Conservation (phyloP, 2,329 filamentous ascomycete species). For the Cladosporium oxysporum region DNA sequence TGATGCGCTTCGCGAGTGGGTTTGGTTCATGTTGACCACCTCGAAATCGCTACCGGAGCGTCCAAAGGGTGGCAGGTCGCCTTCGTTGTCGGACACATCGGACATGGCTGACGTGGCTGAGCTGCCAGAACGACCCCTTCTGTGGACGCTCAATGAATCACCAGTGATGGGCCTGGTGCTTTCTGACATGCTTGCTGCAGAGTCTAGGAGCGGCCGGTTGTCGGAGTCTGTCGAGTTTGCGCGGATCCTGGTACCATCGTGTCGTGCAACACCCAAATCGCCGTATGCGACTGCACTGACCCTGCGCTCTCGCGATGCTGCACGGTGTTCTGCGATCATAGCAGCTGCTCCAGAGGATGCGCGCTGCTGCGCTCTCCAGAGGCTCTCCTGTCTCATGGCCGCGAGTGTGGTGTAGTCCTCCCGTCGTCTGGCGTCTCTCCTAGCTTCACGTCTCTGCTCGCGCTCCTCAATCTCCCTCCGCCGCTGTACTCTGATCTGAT, state of each 20-base stretch:
- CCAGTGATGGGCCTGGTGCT: conserved; percentile 33
- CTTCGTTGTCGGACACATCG: conserved; percentile 28
- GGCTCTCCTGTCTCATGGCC: conserved; percentile 58
- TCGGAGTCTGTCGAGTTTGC: conserved; percentile 75
- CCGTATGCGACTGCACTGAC: conserved; percentile 77
- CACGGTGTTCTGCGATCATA: conserved; percentile 61
- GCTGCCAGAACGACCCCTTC: conserved; percentile 45
- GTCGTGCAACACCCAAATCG: conserved; percentile 72
- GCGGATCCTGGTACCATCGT: conserved; percentile 74
- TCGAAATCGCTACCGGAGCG: conserved; percentile 45
- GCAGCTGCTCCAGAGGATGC: conserved; percentile 41
- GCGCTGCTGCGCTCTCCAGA: conserved; percentile 52
- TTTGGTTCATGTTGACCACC: conserved; percentile 38
- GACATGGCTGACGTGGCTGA: conserved; percentile 45
- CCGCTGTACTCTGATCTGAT: conserved; percentile 80
- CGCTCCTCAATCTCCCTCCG: conserved; percentile 74
- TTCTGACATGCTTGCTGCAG: conserved; percentile 63
- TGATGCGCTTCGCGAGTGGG: conserved; percentile 37
- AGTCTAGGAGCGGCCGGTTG: conserved; percentile 68
- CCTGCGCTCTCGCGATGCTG: conserved; percentile 63
- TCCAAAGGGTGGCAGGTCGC: conserved; percentile 34
- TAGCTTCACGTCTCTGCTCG: conserved; percentile 69
- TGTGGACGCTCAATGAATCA: conserved; percentile 38
- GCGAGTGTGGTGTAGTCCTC: conserved; percentile 72
- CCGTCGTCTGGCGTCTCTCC: conserved; percentile 70